Evolutionary conservation across 1,139 yeast species (phyloP), one percentile per base, ranked within the genome.

Genomic region (Eremothecium cymbalariae): DNA sequence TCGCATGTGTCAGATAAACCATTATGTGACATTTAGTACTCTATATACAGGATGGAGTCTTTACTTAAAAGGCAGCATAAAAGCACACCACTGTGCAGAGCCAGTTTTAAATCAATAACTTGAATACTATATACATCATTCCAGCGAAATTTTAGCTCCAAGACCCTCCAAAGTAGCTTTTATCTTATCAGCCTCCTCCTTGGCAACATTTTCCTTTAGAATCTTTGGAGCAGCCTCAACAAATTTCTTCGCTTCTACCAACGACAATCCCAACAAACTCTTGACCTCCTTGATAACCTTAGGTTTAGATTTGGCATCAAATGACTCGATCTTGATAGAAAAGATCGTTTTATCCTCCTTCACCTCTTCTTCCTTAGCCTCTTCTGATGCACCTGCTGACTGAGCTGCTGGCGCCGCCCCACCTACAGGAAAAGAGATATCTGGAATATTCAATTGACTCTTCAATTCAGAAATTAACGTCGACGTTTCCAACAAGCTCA

Each of bases 191-290:
- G 81, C 81, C 51, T 76, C 83, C 54, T 75, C 82, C 62, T 75
- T 75, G 44, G 79, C 74, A 36, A 75, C 77, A 46, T 75, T 75
- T 38, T 76, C 83, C 47, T 63, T 63, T 38, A 63, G 72, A 32
- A 83, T 70, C 72, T 90, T 90, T 51, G 99, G 99, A 43, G 98
- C 97, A 54, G 88, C 67, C 68, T 90, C 99, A 41, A 93, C 99
- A 50, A 90, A 84, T 68, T 90, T 90, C 77, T 90, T 93, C 43
- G 96, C 84, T 60, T 90, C 98, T 42, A 90, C 98, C 50, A 90
- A 72, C 12, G 95, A 85, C 56, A 90, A 72, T 7, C 96, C 96
- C 55, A 90, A 72, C 60, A 90, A 69, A 43, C 82, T 73, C 72
- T 90, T 90, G 51, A 90, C 94, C 67, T 90, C 98, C 70, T 90